Evolutionary conservation across 1,284 basidiomycete species (phyloP), one percentile per base, ranked within the genome.

Genomic region (Pholiota adiposa): DNA sequence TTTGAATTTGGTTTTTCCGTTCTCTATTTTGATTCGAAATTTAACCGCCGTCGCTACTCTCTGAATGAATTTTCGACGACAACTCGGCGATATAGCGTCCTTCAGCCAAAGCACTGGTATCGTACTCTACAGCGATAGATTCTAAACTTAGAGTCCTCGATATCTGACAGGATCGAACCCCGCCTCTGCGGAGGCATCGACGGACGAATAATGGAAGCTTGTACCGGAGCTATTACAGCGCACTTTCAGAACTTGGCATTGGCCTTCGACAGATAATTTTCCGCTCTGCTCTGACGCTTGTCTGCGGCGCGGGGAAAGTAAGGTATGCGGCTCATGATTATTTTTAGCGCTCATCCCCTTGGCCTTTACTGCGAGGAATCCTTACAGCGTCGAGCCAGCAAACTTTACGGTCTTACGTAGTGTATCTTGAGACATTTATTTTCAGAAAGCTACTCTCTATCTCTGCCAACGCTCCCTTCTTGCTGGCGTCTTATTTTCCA

Each of bases 1-100:
- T 43, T 53, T 19, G 21, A 43, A 31, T 40, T 53, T 36, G 36
- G 23, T 29, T 53, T 41, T 19, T 51, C 50, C 50, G 50, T 36
- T 25, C 16, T 11, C 38, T 53, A 43, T 43, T 43, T 31, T 53
- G 25, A 29, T 53, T 46, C 36, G 38, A 18, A 40, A 29, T 25
- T 29, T 53, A 29, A 19, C 51, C 51, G 36, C 25, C 1, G 27
- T 8, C 23, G 23, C 23, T 46, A 33, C 19, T 14, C 16, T 16
- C 27, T 50, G 18, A 33, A 18, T 33, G 11, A 5, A 18, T n/a
- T 16, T 12, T 50, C 48, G 48, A 50, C 25, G 29, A 50, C 29
- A 50, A 34, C 48, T 50, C 48, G 48, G 48, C 31, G 48, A 50
- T 50, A 19, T 50, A 21, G 46, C 19, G 19, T 19, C 18, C 18